Base-by-base conservation (phyloP, 768 basidiomycete genomes). In the Podaxis sp. region DNA sequence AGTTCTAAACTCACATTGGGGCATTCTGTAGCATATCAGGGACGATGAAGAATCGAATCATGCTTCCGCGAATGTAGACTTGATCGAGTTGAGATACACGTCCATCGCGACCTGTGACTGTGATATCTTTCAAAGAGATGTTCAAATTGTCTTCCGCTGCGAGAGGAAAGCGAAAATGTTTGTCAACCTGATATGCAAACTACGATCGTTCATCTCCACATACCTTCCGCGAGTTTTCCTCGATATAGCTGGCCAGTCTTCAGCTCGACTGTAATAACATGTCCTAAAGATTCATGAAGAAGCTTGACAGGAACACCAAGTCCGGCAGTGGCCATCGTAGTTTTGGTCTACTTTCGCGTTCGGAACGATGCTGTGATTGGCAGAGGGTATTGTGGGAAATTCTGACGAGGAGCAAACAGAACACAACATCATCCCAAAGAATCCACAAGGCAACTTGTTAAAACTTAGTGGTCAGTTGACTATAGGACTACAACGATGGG, bases 21-120 rank as follows among this genome's bases (percentile, higher is more conserved):
- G 97, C 97, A 73, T 98, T 98, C 72, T 98, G 92, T 66, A 99
- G 79, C 92, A 99, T 98, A 75, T 98, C 97, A 58, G 97, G 97
- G 21, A 99, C 97, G 73, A 98, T 98, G 78, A 98, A 96, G 81
- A 97, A 98, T 65, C 97, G 84, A 65, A 98, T 81, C 92, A 98
- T 97, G 73, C 94, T 95, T 61, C 97, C 97, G 67, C 97, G 83
- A 67, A 99, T 99, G 76, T 99, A 99, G 35, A 98, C 96, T 74
- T 98, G 96, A 78, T 98, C 97, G 54, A 99, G 82, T 73, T 99
- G 97, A 11, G 97, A 97, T 28, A 99, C 94, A 68, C 97, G 93
- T 25, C 97, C 97, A 81, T 99, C 97, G 56, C 97, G 87, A 57
- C 91, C 93, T 13, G 97, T 99, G 35, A 98, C 97, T 32, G 97